Conservation (phyloP, 2,329 filamentous ascomycete species). For the Fusarium avenaceum region DNA sequence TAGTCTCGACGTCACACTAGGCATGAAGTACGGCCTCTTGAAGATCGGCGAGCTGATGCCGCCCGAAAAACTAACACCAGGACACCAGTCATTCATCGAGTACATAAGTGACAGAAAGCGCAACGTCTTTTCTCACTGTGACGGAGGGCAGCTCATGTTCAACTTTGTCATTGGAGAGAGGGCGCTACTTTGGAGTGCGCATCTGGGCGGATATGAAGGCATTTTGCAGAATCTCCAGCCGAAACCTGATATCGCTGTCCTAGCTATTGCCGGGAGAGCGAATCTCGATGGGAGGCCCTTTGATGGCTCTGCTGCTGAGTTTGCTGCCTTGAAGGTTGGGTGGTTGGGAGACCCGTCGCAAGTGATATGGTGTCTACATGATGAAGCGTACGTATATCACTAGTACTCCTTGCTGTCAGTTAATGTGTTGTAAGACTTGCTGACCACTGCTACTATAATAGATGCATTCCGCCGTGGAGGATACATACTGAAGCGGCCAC, state of each 20-base stretch:
- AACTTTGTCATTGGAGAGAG: background rate
- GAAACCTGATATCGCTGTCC: background rate
- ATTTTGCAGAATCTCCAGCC: background rate
- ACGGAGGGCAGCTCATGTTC: constrained; percentile 7
- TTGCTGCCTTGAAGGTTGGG: background rate
- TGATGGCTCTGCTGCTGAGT: constrained; percentile 2
- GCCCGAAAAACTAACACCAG: background rate
- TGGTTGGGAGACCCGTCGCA: background rate
- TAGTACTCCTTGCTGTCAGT: no score
- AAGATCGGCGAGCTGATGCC: background rate
- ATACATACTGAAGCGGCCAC: background rate
- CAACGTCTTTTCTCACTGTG: background rate
- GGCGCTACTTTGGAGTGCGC: background rate
- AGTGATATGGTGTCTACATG: constrained; percentile 8
- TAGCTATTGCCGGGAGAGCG: background rate
- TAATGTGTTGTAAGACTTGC: background rate
- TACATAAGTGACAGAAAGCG: background rate
- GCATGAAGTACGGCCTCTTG: constrained; percentile 1
- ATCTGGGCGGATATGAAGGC: background rate
- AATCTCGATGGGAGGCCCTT: background rate
- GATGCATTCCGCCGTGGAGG: background rate
- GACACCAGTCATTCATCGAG: background rate
- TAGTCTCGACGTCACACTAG: background rate
- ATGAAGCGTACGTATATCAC: no score
- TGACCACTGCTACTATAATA: background rate